Base-by-base conservation (phyloP, 2,329 filamentous ascomycete genomes). In the Pseudodiploospora longispora region DNA sequence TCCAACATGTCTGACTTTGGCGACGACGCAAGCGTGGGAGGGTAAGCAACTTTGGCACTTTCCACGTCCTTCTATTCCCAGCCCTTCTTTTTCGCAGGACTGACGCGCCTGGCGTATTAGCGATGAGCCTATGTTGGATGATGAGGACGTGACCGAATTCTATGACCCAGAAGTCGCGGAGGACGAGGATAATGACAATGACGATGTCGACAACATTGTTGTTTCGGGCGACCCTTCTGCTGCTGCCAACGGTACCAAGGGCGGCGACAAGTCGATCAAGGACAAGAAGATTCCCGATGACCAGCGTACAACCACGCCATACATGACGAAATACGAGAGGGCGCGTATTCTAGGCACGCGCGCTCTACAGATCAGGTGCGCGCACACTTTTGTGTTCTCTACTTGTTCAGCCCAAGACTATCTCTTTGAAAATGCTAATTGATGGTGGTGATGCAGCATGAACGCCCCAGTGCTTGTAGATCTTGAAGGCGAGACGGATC, bases 311-410 rank as follows among this genome's bases (percentile, higher is more conserved):
- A 98, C 93, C 6, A 98, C 93, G 29, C 93, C 91, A 3, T 98
- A 96, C 70, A 95, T 98, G 91, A 98, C 93, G 54, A 98, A 98
- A 72, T 98, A 98, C 69, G 93, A 98, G 75, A 80, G 83, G 56
- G 93, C 93, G 51, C 82, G 93, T 60, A 91, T 98, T 47, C 70
- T 98, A 52, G 93, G 93, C 39, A 97, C 93, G 35, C 78, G 93
- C 54, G 93, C 93, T 35, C 68, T 97, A 61, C 93, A 98, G 68
- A 97, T 98, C 61, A 96, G 88, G 88, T 94, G 67, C 19, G 19
- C 19, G 19, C 19, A 19, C 19, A 19, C 19, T 2, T 19, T 3
- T 19, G 19, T 19, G 19, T 3, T 3, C 19, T 19, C 3, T 19
- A 19, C 19, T 19, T 19, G 19, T 3, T 3, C 19, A 3, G 3